Base-by-base conservation (phyloP, 2,329 filamentous ascomycete species). In the Sporothrix mexicana region DNA sequence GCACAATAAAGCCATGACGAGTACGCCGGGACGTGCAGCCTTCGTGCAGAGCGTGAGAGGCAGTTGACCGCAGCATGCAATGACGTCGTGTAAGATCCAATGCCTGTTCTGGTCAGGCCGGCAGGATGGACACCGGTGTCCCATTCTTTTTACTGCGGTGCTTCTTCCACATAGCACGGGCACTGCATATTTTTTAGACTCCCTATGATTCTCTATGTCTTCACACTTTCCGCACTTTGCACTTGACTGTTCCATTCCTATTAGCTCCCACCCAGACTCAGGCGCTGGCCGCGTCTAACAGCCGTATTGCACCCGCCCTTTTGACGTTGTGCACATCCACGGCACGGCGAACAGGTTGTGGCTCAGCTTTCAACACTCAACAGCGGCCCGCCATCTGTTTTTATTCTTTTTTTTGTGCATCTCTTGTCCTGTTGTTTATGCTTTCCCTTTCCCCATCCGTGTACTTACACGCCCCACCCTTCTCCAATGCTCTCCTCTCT, bases 251-350 rank as follows among this genome's bases (percentile, higher is more conserved):
- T 8, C 30, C 25, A 43, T 10, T 47, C 43, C 2, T 67, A 3
- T n/a, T 13, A 8, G n/a, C 25, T 41, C 17, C 7, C 30, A 20
- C 66, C 45, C 47, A 53, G 30, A 20, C 66, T 57, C 47, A 53
- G 30, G 47, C 30, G 25, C 47, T 43, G 66, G 47, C 66, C 69
- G 69, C 69, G 55, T 70, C 70, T 23, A 72, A 67, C 61, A 72
- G 70, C 70, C 61, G 70, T 59, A 67, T 55, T 67, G 49, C n/a
- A 72, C 70, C 47, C 51, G 9, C 41, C 61, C n/a, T 51, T 51
- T 41, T 53, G 43, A 71, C 25, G 59, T n/a, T 71, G 49, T 66
- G 70, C 70, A 71, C 59, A 59, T 66, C 66, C 43, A 71, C 59
- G 70, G 70, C 70, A 71, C 70, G 59, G 70, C 45, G 47, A 55